Conservation (phyloP, 352 stramenopile genomes). For the Blastocystis sp. region DNA sequence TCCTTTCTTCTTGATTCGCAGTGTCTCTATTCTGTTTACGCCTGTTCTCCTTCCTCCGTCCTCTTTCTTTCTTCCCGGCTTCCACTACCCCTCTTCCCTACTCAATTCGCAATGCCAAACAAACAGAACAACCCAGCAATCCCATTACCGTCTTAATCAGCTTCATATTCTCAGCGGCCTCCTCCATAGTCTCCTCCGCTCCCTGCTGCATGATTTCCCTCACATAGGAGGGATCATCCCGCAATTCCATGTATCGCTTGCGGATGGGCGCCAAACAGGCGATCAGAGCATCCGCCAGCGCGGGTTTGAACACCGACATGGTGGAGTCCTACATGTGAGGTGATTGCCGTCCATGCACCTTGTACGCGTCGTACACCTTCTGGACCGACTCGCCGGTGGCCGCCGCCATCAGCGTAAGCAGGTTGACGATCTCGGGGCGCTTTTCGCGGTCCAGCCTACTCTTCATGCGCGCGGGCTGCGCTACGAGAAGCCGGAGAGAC, state of each 20-base stretch:
- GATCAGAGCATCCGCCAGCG: conserved; percentile 88
- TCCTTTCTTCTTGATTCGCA: too few relatives aligned
- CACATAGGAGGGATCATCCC: conserved; percentile 82
- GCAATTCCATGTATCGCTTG: conserved; percentile 84
- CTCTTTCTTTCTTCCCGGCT: too few relatives aligned
- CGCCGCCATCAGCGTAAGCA: conserved; percentile 85
- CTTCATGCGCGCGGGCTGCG: conserved; percentile 76
- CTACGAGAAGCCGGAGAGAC: conserved; percentile 85
- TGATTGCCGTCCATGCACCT: conserved; percentile 76
- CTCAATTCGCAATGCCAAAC: too few relatives aligned
- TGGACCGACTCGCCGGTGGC: conserved; percentile 78
- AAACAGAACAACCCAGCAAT: too few relatives aligned
- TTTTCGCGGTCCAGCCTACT: conserved; percentile 82
- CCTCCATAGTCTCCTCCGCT: background rate
- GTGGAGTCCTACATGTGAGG: conserved; percentile 73
- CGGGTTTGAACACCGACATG: conserved; percentile 89
- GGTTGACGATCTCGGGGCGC: conserved; percentile 89
- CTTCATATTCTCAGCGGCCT: background rate
- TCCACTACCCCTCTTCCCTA: too few relatives aligned
- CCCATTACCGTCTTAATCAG: background rate
- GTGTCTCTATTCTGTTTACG: too few relatives aligned
- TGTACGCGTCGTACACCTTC: conserved; percentile 78
- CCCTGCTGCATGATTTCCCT: background rate
- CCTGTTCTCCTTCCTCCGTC: too few relatives aligned
- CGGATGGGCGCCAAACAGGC: conserved; percentile 91